phyloP scores from a whole-genome alignment of 2,329 filamentous ascomycete species.

The Pyrenochaeta sp. region DNA sequence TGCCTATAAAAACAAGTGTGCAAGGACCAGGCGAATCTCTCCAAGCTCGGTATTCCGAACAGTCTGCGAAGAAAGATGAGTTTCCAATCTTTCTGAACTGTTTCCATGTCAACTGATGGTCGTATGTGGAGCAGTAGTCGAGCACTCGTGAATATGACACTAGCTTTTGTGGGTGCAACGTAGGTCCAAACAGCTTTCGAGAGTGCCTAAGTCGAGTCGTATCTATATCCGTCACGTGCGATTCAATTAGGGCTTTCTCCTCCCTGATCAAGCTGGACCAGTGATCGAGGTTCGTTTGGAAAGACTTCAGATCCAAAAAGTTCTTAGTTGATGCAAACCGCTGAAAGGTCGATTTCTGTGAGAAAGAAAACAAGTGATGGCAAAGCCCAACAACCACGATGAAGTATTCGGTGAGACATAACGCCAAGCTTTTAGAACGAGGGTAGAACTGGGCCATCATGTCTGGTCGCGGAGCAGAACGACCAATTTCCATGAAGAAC shows the following conservation, averaged over 20 bases:
- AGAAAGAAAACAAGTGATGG: slow-evolving; percentile 44
- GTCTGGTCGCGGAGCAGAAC: slow-evolving; percentile 53
- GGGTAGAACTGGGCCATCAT: slow-evolving; percentile 52
- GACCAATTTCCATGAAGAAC: slow-evolving; percentile 54
- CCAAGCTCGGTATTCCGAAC: slow-evolving; percentile 40
- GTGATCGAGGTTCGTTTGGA: slow-evolving; percentile 44
- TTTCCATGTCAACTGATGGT: slow-evolving; percentile 54
- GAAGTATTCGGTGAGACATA: slow-evolving; percentile 54
- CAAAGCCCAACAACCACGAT: slow-evolving; percentile 53
- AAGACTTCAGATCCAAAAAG: slow-evolving; percentile 44
- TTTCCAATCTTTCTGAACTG: slow-evolving; percentile 53
- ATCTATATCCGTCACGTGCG: too few relatives aligned
- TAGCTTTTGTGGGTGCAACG: slow-evolving; percentile 23
- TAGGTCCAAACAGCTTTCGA: slow-evolving; percentile 14
- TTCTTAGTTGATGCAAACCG: slow-evolving; percentile 44
- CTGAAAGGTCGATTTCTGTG: slow-evolving; percentile 42
- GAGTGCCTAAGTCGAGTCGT: too few relatives aligned
- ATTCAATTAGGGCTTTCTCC: slow-evolving; percentile 20
- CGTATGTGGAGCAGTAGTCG: slow-evolving; percentile 53
- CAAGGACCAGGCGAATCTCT: slow-evolving; percentile 24
- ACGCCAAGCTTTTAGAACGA: slow-evolving; percentile 48
- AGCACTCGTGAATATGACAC: slow-evolving; percentile 41
- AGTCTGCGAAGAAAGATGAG: slow-evolving; percentile 33
- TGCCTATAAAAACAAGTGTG: slow-evolving; percentile 50
- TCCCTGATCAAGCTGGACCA: slow-evolving; percentile 52